Evolutionary conservation across 371 early-diverging fungal species (phyloP).

Genomic region (Umbelopsis sp.): DNA sequence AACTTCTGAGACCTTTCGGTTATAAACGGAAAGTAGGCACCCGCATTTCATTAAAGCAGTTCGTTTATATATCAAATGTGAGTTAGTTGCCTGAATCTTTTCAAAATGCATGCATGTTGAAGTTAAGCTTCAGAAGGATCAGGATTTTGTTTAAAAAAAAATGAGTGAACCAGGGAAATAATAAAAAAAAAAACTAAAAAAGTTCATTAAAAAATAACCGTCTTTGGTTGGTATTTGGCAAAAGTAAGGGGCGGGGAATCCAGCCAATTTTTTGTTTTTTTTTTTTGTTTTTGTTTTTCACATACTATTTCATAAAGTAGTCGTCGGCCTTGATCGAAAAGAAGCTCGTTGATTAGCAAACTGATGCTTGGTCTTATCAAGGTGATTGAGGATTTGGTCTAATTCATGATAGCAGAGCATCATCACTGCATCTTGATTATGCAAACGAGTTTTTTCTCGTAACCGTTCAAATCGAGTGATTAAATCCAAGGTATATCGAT

Average conservation of each 20-base stretch:
- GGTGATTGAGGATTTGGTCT: slow-evolving; percentile 29
- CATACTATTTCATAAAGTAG: background rate
- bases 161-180: too few relatives aligned
- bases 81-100: background rate
- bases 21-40: too few relatives aligned
- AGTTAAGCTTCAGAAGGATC: background rate
- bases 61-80: background rate
- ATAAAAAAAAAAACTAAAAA: too few relatives aligned
- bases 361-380: slow-evolving; percentile 31
- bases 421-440: slow-evolving; percentile 20
- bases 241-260: too few relatives aligned
- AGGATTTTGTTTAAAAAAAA: too few relatives aligned
- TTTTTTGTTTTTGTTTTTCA: too few relatives aligned
- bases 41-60: background rate
- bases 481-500: background rate
- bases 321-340: slow-evolving; percentile 17
- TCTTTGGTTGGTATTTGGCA: too few relatives aligned
- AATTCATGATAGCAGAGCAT: slow-evolving; percentile 27
- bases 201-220: too few relatives aligned
- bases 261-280: too few relatives aligned
- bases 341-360: slow-evolving; percentile 42
- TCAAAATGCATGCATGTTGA: background rate
- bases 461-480: slow-evolving; percentile 1
- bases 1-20: background rate
- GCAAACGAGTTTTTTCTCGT: slow-evolving; percentile 13